Evolutionary conservation across 2,329 filamentous ascomycete species (phyloP).

Genomic region (Fusarium setosum): DNA sequence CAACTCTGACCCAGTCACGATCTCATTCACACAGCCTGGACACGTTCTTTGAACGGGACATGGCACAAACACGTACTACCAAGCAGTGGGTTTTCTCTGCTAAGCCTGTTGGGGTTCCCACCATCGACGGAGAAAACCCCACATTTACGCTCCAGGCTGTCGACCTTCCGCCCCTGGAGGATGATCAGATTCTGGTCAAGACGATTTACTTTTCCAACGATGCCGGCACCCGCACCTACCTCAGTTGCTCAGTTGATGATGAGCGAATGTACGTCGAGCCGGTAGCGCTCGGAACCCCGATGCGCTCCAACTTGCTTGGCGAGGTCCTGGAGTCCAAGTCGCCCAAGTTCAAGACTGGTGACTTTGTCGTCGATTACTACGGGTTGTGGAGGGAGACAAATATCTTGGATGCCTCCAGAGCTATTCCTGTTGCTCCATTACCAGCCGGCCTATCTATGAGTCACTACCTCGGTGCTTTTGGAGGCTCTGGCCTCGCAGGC

Average conservation of each 20-base stretch:
- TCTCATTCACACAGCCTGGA: too few species aligned
- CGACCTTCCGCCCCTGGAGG: background rate
- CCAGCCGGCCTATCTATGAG: background rate
- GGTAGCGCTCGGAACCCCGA: background rate
- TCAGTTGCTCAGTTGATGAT: background rate
- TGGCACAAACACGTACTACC: background rate
- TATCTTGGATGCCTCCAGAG: background rate
- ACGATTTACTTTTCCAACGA: constrained; percentile 14
- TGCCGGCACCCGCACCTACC: constrained; percentile 1
- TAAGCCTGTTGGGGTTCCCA: constrained; percentile 5
- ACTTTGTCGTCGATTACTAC: constrained; percentile 15
- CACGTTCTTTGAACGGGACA: too few species aligned
- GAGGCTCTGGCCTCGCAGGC: constrained; percentile 5
- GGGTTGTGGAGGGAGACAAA: constrained; percentile 10
- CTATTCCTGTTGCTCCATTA: background rate
- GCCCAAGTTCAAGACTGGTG: background rate
- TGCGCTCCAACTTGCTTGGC: constrained; percentile 8
- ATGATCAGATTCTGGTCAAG: constrained; percentile 12
- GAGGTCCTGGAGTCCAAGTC: constrained; percentile 14
- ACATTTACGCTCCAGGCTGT: background rate
- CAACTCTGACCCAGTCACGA: too few species aligned
- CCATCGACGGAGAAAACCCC: background rate
- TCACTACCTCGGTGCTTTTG: constrained; percentile 18
- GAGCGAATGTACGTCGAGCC: constrained; percentile 14
- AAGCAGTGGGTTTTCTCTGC: constrained; percentile 13